Percentiles rank a stretch among this genome's conserved stretches.
These are phyloP conservation scores for Vigna nakashimae DNA, from an alignment of 306 rosid genomes.

Conservation along the genomic window DNA sequence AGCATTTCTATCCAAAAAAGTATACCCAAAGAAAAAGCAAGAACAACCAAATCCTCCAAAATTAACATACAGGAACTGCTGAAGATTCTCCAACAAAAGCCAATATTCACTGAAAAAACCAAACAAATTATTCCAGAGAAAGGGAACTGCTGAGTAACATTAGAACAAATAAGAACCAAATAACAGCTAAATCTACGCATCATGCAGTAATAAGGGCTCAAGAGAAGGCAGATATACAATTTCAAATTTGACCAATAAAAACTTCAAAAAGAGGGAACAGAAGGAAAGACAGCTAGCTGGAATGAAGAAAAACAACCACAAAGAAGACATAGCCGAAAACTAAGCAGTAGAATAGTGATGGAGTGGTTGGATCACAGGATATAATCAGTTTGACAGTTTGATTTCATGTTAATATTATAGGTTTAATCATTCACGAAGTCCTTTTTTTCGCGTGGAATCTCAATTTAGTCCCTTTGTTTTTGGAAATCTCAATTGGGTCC, in stretches of 20 bases:
- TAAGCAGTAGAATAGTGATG: not conserved
- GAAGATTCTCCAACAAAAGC: not conserved
- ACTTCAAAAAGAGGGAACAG: not conserved
- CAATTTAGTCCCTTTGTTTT: no score
- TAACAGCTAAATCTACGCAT: not conserved
- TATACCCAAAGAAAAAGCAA: not conserved
- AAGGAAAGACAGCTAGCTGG: not conserved
- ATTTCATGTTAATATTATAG: not conserved
- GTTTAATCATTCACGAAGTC: no score
- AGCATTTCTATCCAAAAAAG: not conserved
- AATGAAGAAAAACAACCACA: not conserved
- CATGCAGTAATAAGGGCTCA: not conserved
- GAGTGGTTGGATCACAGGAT: not conserved
- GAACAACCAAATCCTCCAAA: not conserved
- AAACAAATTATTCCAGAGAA: slow-evolving; percentile 11
- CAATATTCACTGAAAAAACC: not conserved
- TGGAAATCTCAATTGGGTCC: no score
- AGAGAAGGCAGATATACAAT: not conserved
- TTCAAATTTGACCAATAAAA: not conserved
- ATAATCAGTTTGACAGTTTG: no score
- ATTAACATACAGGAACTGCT: not conserved
- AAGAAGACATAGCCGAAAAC: not conserved
- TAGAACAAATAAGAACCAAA: not conserved
- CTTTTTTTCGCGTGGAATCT: no score
- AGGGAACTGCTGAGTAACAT: not conserved